Evolutionary conservation across 306 rosid species (phyloP).

Genomic region (Medicago truncatula): DNA sequence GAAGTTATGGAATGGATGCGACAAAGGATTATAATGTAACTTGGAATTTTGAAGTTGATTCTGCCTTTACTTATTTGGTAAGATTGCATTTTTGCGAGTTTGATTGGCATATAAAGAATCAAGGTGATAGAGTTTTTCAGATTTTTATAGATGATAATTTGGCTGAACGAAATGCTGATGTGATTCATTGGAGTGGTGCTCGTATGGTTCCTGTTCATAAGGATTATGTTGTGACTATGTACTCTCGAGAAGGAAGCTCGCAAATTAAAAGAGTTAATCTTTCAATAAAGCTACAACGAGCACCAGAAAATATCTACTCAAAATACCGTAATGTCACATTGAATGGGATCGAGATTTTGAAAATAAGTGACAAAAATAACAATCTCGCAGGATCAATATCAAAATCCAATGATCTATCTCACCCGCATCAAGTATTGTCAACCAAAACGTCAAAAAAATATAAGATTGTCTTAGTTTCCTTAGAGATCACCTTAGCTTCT

Average conservation of each 20-base stretch:
- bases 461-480: too few relatives aligned
- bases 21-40: conserved; percentile 1
- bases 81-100: conserved; percentile 39
- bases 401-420: neutral
- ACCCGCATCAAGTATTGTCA: too few relatives aligned
- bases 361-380: conserved; percentile 12
- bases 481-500: too few relatives aligned
- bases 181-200: neutral
- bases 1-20: conserved; percentile 1
- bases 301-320: neutral
- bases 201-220: neutral
- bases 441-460: too few relatives aligned
- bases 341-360: conserved; percentile 47
- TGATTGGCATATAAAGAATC: neutral
- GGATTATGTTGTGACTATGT: conserved; percentile 5
- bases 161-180: neutral
- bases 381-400: conserved; percentile 37
- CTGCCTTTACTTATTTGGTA: neutral
- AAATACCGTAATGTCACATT: neutral
- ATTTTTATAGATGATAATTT: conserved; percentile 13
- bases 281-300: conserved; percentile 22
- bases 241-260: neutral
- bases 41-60: conserved; percentile 30
- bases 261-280: neutral
- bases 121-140: neutral